Base-by-base conservation (phyloP, 2,329 filamentous ascomycete genomes). In the Colletotrichum sp. region DNA sequence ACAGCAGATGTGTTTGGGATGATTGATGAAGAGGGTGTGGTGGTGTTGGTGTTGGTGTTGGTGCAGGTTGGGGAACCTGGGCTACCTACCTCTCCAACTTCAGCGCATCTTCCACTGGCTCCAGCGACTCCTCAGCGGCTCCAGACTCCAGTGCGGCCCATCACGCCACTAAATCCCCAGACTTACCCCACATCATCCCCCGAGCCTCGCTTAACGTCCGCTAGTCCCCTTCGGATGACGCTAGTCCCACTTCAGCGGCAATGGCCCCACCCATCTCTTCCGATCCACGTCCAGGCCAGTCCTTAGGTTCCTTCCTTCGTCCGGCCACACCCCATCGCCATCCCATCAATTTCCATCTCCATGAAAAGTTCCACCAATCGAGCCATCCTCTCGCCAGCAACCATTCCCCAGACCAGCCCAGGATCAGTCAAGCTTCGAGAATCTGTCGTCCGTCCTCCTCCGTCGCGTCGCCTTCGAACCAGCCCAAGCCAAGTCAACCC, bases 151-250 rank as follows among this genome's bases (percentile, higher is more conserved):
- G 28, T 58, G 72, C 72, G 61, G 68, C 52, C 61, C 72, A 74
- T 74, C 72, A 74, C 72, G 70, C 73, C 73, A 75, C 73, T 73
- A 73, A 75, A 73, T 73, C 73, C 73, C 73, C 73, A 73, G 73
- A 75, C 69, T 73, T 75, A 58, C 63, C 73, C 73, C 73, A 75
- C 43, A 73, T 63, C 18, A n/a, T 21, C 9, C 21, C n/a, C 28
- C 62, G 16, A 52, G 4, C 5, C 43, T 61, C 73, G 69, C 73
- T 69, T 30, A 69, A 5, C n/a, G n/a, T n/a, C n/a, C 62, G 58
- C 73, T 75, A 73, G 28, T 26, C 56, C 6, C 8, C 13, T 21
- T 28, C 10, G 1, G 58, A 12, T 2, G 2, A 1, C 12, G 4
- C 72, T 55, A 62, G 56, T 21, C 69, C 26, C 2, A 12, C 16